Conservation (phyloP, 176 grass and related monocot genomes). For the Metroxylon sagu region DNA sequence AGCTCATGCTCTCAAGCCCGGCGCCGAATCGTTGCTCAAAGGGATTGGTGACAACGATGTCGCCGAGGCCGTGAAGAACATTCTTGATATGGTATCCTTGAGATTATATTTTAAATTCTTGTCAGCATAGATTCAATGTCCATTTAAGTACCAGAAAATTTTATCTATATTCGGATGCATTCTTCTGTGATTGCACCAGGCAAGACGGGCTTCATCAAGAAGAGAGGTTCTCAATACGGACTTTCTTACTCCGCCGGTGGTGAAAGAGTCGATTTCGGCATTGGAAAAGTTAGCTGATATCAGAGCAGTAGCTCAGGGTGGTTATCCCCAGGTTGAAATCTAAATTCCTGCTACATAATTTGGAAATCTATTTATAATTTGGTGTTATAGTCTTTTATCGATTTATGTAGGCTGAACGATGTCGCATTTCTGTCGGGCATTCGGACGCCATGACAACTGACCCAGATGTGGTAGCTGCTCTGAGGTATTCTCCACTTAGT, state of each 20-base stretch:
- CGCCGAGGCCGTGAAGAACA: conserved; percentile 57
- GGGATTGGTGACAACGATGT: conserved; percentile 39
- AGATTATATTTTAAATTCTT: no score
- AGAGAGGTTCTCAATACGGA: conserved; percentile 66
- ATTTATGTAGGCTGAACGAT: conserved; percentile 66
- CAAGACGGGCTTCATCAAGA: conserved; percentile 45
- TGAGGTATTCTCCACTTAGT: conserved; percentile 57
- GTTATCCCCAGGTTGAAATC: conserved; percentile 71
- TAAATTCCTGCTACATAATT: conserved; percentile 1
- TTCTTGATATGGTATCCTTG: conserved; percentile 63
- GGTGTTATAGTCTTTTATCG: conserved; percentile 1
- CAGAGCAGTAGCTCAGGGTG: conserved; percentile 76
- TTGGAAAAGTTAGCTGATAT: conserved; percentile 69
- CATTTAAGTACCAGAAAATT: no score
- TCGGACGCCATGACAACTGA: conserved; percentile 48
- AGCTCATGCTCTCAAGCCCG: conserved; percentile 24
- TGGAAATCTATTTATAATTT: conserved; percentile 13
- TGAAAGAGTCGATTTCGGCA: conserved; percentile 50
- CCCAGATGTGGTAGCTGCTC: conserved; percentile 81
- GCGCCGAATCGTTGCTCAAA: conserved; percentile 25
- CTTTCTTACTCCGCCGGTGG: conserved; percentile 76
- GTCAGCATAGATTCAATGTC: no score
- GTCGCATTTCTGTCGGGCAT: conserved; percentile 79
- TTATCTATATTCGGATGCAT: background rate
- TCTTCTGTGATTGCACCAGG: conserved; percentile 27